These are phyloP conservation scores for Microcyclospora pomicola DNA, from an alignment of 2,329 filamentous ascomycete genomes.

Conservation along the genomic window DNA sequence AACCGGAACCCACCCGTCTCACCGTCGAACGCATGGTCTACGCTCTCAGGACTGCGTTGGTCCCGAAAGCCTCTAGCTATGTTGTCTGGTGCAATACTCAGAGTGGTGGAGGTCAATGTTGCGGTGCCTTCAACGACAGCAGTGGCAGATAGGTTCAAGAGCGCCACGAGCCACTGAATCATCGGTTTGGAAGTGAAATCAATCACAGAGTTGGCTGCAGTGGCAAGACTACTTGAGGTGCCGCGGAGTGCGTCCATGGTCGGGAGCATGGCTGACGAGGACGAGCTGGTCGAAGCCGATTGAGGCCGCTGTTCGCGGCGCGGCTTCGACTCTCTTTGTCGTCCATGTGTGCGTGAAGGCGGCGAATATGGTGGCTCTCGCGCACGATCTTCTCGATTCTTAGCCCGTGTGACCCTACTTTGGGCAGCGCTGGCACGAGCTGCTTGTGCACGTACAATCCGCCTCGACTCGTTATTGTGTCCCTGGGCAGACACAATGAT, in stretches of 20 bases:
- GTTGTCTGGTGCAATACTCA: conserved; percentile 2
- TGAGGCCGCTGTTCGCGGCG: background rate
- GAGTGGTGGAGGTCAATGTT: background rate
- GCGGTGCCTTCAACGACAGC: background rate
- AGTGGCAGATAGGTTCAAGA: background rate
- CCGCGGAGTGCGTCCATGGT: background rate
- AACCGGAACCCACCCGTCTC: conserved; percentile 8
- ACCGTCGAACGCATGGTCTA: background rate
- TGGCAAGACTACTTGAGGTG: background rate
- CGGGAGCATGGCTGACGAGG: background rate
- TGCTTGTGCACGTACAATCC: conserved; percentile 21
- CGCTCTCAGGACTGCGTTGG: conserved; percentile 3
- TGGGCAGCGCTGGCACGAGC: conserved; percentile 22
- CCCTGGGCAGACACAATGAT: conserved; percentile 22
- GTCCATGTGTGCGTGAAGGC: no score
- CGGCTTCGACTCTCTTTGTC: no score
- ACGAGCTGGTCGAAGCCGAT: background rate
- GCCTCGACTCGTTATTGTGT: conserved; percentile 18
- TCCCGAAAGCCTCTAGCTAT: background rate
- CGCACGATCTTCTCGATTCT: conserved; percentile 20
- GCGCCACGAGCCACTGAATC: background rate
- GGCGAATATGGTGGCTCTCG: conserved; percentile 1
- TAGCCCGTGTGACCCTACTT: conserved; percentile 19
- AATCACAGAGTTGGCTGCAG: background rate
- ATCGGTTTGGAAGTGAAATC: background rate